Evolutionary conservation across 345 rosid genomes (phyloP), one percentile per base, ranked within the genome.

Genomic region (Rubroshorea leprosula): DNA sequence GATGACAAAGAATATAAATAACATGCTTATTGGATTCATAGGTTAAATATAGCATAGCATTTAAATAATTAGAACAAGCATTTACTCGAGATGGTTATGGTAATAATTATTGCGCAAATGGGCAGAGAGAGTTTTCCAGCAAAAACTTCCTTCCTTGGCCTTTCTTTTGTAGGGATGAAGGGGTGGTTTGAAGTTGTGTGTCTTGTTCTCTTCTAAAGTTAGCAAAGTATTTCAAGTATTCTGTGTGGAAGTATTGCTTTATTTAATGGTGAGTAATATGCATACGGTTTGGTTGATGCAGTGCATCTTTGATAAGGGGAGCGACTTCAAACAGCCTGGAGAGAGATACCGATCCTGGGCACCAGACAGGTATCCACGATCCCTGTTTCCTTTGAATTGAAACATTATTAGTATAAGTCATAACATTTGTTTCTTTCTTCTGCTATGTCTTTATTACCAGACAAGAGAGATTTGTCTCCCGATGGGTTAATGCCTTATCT

Each of bases 261-360:
- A 8, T 39, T 8, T 39, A 4, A 13, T 47, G 50, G 41, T 47
- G 47, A 5, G 26, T 13, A 25, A 27, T 21, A 27, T 41, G 13
- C 20, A 18, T 24, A 2, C 27, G 31, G 27, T 58, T 64, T 29
- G 7, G 53, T 64, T 44, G 23, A 54, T 59, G 72, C 82, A 92
- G 97, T 68, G 83, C 83, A 70, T 93, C 20, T 86, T 85, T 65
- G 79, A 43, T 26, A 89, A 89, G 78, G 97, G 86, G 76, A 83
- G 89, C 83, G 86, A 93, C 82, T 89, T 92, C 83, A 74, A 89
- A 71, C 91, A 92, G 71, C 90, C 99, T 47, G 97, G 99, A 41
- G 91, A 92, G 71, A 80, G 96, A 71, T 92, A 81, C 76, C 67
- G 88, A 9, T 83, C 99, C 7, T 92, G 83, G 82, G 64, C 71